Base-by-base conservation (phyloP, 345 rosid species). In the Acer yangbiense region DNA sequence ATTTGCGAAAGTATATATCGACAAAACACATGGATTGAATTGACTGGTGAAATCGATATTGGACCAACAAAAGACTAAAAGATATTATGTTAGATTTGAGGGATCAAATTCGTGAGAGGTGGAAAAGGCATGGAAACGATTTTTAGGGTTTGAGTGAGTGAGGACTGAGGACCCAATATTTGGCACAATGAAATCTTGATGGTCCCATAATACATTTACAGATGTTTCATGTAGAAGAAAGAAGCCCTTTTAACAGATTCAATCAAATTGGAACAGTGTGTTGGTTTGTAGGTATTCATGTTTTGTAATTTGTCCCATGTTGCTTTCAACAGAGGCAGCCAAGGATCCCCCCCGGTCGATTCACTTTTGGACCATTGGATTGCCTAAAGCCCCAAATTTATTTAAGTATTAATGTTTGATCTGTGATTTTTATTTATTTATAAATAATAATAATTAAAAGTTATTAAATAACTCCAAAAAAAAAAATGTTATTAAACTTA, bases 201-300 rank as follows among this genome's bases (percentile, higher is more conserved):
- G 73, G 73, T 12, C 63, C 77, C 58, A 48, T 8, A 1, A 25
- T 70, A 41, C 72, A 20, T 54, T 16, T 57, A 29, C 10, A 32
- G 75, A 66, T 65, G 9, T 25, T 65, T 64, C 61, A 6, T 58
- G 10, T 57, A 17, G 1, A 18, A 57, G 62, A n/a, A 11, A 25
- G 20, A 62, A 69, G 11, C 44, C 68, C 23, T 9, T 29, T 61
- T 29, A 7, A 61, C 41, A 73, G 57, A n/a, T 29, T 73, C 29
- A 23, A 16, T 62, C n/a, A 10, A 43, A 71, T 16, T 50, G 1
- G 14, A 78, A 65, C 73, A 72, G 4, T 18, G 3, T 72, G 77
- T 73, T 78, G 77, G 73, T 67, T 66, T 78, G 68, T 44, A 9
- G 63, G 68, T 21, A 12, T 35, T 66, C 68, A 57, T 44, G 73